These are phyloP conservation scores for Oryza meyeriana DNA, from an alignment of 176 grass and related monocot genomes.

Conservation along the genomic window DNA sequence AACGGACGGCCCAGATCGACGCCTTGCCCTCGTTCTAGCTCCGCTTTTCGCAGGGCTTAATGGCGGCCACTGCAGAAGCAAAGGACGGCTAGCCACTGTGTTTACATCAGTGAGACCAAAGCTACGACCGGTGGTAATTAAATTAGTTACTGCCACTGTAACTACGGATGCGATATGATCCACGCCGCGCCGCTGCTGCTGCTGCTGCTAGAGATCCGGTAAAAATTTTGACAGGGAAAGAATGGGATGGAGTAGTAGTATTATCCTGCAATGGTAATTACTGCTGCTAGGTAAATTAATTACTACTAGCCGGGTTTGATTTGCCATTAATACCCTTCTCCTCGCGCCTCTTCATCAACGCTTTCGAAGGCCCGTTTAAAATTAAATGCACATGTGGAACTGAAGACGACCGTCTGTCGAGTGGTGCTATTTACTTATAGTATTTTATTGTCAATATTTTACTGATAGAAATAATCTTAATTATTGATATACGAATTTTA, in stretches of 20 bases:
- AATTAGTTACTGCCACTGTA: not conserved
- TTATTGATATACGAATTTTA: too few relatives aligned
- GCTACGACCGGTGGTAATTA: too few relatives aligned
- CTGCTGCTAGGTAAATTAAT: too few relatives aligned
- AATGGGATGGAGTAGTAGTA: too few relatives aligned
- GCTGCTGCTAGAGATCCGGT: not conserved
- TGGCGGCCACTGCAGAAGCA: not conserved
- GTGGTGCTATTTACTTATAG: too few relatives aligned
- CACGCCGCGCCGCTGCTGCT: too few relatives aligned
- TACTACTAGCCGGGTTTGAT: not conserved
- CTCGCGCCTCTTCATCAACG: not conserved
- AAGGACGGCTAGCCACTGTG: not conserved
- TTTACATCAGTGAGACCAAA: not conserved
- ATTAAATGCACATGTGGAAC: conserved; percentile 6
- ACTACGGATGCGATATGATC: too few relatives aligned
- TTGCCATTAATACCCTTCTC: conserved; percentile 4
- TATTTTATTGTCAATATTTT: too few relatives aligned
- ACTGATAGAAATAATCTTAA: too few relatives aligned
- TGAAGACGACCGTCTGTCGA: not conserved
- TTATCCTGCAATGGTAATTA: not conserved
- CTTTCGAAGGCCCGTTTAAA: not conserved
- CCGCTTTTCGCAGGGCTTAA: not conserved
- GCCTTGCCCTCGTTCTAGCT: not conserved
- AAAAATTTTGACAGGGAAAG: not conserved
- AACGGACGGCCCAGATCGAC: not conserved